phyloP scores from a whole-genome alignment of 768 basidiomycete species.

The Phaeotremella skinneri region DNA sequence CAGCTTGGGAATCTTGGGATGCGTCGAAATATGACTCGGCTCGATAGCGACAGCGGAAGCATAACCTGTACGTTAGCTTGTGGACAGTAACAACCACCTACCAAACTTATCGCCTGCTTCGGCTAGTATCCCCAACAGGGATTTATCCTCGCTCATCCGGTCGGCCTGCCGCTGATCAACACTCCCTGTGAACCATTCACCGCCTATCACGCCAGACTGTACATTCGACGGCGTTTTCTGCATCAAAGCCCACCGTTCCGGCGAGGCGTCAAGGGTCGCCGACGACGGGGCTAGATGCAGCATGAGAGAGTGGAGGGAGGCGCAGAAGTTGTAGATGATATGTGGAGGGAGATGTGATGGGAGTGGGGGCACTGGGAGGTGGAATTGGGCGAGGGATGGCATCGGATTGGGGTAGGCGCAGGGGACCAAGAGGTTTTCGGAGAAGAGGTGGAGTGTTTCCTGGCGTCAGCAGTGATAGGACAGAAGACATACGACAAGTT shows the following conservation, averaged over 20 bases:
- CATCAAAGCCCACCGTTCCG: conserved; percentile 38
- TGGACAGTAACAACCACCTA: conserved; percentile 1
- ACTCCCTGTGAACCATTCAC: conserved; percentile 40
- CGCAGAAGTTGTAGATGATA: conserved; percentile 43
- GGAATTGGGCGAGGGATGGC: conserved; percentile 32
- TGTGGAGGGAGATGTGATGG: conserved; percentile 39
- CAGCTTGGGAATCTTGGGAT: conserved; percentile 13
- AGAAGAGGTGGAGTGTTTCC: conserved; percentile 37
- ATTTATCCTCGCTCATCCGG: conserved; percentile 9
- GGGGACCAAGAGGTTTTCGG: conserved; percentile 36
- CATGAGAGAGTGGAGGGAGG: conserved; percentile 28
- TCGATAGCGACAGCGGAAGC: conserved; percentile 31
- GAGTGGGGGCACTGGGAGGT: conserved; percentile 33
- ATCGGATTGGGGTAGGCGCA: conserved; percentile 42
- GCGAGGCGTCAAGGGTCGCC: not conserved
- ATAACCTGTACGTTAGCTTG: conserved; percentile 23
- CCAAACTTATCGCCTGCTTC: conserved; percentile 28
- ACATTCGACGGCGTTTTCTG: conserved; percentile 31
- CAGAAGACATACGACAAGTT: conserved; percentile 31
- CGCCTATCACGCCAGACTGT: not conserved
- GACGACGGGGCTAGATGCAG: conserved; percentile 22
- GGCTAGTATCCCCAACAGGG: conserved; percentile 26
- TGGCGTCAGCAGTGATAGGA: conserved; percentile 14
- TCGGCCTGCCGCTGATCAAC: conserved; percentile 28
- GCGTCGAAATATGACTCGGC: conserved; percentile 14